Percentiles rank a stretch among this genome's conserved stretches.
Evolutionary conservation across 2,329 filamentous ascomycete species (phyloP).

Genomic region (Nectriaceae sp.): DNA sequence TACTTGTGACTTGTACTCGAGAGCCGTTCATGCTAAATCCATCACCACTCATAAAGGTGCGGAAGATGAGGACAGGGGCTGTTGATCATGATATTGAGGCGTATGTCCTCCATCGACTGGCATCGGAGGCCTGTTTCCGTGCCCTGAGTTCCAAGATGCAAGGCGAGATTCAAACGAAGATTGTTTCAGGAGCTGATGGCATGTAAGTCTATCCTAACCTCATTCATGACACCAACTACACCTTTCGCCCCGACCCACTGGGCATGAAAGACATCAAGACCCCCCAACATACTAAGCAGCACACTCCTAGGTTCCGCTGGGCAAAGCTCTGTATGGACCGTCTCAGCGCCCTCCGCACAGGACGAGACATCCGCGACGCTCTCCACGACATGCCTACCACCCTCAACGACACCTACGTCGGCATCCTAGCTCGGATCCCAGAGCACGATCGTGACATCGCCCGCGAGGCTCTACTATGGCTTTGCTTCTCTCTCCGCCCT

Average conservation of each 20-base stretch:
- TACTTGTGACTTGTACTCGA: conserved; percentile 23
- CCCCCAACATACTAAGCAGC: neutral
- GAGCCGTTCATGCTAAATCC: conserved; percentile 9
- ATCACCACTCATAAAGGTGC: conserved; percentile 8
- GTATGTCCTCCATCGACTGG: conserved; percentile 22
- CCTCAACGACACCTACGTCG: conserved; percentile 24
- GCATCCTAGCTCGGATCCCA: conserved; percentile 24
- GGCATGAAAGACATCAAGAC: neutral
- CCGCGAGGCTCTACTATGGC: conserved; percentile 27
- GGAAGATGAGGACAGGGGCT: conserved; percentile 16
- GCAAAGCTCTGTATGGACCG: conserved; percentile 30
- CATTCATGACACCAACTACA: neutral
- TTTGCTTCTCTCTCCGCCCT: conserved; percentile 28
- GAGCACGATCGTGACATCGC: conserved; percentile 23
- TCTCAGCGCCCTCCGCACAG: conserved; percentile 20
- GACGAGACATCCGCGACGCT: conserved; percentile 21
- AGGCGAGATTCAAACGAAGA: conserved; percentile 21
- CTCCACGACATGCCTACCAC: conserved; percentile 23
- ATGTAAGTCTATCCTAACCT: conserved; percentile 20
- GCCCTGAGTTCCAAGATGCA: conserved; percentile 19
- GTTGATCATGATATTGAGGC: conserved; percentile 25
- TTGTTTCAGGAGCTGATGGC: conserved; percentile 21
- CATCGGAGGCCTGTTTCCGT: conserved; percentile 18
- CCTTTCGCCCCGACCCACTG: neutral
- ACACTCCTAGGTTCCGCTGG: conserved; percentile 27